phyloP scores from a whole-genome alignment of 441 rosid genomes.

The Populus hybrid region DNA sequence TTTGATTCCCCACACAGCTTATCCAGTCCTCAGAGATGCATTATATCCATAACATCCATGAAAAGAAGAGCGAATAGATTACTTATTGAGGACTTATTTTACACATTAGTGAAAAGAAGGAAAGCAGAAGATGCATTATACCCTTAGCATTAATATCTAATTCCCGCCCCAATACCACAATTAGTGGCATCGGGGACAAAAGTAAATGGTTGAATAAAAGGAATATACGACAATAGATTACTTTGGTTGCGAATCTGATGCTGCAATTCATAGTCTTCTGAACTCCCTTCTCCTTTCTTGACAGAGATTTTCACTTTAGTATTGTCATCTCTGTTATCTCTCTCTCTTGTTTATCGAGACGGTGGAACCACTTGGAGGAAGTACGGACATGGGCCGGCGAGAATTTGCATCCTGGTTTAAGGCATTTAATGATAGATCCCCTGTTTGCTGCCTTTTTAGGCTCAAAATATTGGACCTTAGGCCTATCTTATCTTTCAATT shows the following conservation, averaged over 20 bases:
- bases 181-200: slow-evolving; percentile 20
- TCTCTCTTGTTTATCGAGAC: no score
- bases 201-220: slow-evolving; percentile 17
- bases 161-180: slow-evolving; percentile 1
- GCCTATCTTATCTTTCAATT: neutral
- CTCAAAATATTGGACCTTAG: slow-evolving; percentile 1
- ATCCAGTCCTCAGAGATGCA: slow-evolving; percentile 24
- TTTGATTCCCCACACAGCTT: slow-evolving; percentile 27
- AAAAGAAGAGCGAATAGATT: slow-evolving; percentile 5
- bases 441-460: neutral
- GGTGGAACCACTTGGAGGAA: no score
- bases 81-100: neutral
- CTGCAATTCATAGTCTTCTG: slow-evolving; percentile 10
- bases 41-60: no score
- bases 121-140: slow-evolving; percentile 12
- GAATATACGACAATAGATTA: slow-evolving; percentile 3
- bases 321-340: neutral
- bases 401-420: neutral
- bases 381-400: neutral
- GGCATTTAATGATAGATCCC: neutral
- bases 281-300: neutral
- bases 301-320: neutral
- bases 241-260: slow-evolving; percentile 23
- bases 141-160: neutral
- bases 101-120: neutral